Percentiles rank a stretch among this genome's conserved stretches.
Conservation (phyloP, 164 flowering plant genomes). For the Annona cherimola region DNA sequence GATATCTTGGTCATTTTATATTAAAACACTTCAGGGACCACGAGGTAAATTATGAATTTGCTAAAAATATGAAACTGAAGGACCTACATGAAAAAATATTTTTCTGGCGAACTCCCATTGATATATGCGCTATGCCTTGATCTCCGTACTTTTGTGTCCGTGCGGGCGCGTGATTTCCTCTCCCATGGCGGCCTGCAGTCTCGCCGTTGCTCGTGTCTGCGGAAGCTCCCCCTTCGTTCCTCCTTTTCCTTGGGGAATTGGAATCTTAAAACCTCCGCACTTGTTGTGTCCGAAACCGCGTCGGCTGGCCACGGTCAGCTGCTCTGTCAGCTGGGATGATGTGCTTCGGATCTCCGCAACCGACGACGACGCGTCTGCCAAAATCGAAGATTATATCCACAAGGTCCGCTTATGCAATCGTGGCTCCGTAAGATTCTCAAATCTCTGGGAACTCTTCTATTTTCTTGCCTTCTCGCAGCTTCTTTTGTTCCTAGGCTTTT, state of each 20-base stretch:
- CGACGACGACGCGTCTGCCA: not conserved
- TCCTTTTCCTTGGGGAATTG: not conserved
- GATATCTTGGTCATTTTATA: too few relatives aligned
- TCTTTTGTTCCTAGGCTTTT: not conserved
- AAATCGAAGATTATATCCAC: constrained; percentile 4
- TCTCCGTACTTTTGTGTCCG: too few relatives aligned
- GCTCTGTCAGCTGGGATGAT: constrained; percentile 14
- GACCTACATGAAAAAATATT: too few relatives aligned
- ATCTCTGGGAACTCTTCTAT: not conserved
- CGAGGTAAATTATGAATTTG: too few relatives aligned
- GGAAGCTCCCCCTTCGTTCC: not conserved
- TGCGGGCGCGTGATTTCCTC: too few relatives aligned
- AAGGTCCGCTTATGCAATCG: constrained; percentile 17
- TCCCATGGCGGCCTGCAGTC: constrained; percentile 4
- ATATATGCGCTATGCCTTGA: too few relatives aligned
- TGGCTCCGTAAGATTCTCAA: constrained; percentile 13
- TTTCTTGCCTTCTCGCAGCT: not conserved
- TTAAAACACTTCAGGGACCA: too few relatives aligned
- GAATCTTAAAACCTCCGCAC: not conserved
- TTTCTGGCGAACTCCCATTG: too few relatives aligned
- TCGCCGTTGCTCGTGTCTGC: not conserved
- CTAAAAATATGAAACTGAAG: too few relatives aligned
- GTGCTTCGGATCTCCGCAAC: constrained; percentile 2
- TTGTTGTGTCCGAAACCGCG: not conserved
- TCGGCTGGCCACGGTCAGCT: not conserved